Evolutionary conservation across 1,284 basidiomycete genomes (phyloP), one percentile per base, ranked within the genome.

Genomic region (Exobasidium cylindrosporum): DNA sequence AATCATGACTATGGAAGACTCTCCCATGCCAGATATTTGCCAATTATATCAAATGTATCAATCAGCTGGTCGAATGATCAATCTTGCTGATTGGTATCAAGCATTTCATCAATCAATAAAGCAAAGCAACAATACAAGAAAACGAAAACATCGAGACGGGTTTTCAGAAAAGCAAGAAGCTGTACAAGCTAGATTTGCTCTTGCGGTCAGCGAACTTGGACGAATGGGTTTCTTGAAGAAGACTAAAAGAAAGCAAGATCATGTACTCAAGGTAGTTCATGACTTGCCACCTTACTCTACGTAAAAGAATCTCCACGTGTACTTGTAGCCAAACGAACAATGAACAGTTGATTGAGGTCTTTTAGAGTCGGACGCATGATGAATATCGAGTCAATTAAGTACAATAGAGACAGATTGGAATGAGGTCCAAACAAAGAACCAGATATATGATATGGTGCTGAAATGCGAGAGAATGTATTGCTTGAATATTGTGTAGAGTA

Each of bases 1-100:
- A 3, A 32, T 24, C 35, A 40, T 28, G 21, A 3, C 10, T 3
- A n/a, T 29, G 13, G 59, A 62, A 21, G 13, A 17, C 13, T 35
- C 50, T 4, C 47, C 54, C 3, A 26, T 50, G 30, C 76, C 76
- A 13, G 75, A 78, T 31, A 65, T 78, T 3, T 75, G 72, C 50
- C 57, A 67, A 13, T 32, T 69, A 17, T 78, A 70, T 53, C 49
- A 60, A 30, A 60, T 76, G 29, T 78, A 77, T 53, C 54, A 68
- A n/a, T 70, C 76, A 43, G 65, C 69, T 23, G 69, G 70, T 44
- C 70, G 73, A 58, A 67, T 76, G 62, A 70, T 78, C 58, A 78
- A 77, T 30, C 58, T 78, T 4, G 72, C 72, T 1, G 75, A 78
- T 54, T 78, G 76, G 76, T 76, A 58, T 55, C 69, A 73, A 17